Evolutionary conservation across 2,329 filamentous ascomycete species (phyloP).

Genomic region (Trichoderma endophyticum): DNA sequence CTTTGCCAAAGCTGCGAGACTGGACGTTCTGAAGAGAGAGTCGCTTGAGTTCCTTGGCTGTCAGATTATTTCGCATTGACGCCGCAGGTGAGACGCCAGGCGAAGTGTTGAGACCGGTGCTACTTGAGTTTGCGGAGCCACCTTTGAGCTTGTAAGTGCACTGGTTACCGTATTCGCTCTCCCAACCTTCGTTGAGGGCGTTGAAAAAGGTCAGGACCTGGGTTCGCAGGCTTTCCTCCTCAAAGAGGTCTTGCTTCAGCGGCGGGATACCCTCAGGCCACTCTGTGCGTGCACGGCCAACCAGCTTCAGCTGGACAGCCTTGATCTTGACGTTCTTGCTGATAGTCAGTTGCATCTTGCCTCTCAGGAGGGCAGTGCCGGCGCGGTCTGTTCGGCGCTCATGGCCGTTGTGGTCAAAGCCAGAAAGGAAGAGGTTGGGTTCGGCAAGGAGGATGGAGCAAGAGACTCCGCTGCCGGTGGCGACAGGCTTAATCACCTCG

Average conservation of each 20-base stretch:
- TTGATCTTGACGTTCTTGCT: constrained; percentile 92
- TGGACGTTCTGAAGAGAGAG: constrained; percentile 78
- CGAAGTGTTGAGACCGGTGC: constrained; percentile 31
- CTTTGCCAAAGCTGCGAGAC: constrained; percentile 80
- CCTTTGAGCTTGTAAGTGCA: constrained; percentile 53
- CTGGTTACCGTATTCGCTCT: constrained; percentile 60
- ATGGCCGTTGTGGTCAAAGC: constrained; percentile 70
- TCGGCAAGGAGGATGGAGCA: constrained; percentile 75
- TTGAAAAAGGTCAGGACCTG: constrained; percentile 95
- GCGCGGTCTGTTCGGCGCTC: constrained; percentile 48
- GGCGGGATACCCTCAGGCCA: constrained; percentile 97
- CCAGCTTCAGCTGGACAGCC: constrained; percentile 80
- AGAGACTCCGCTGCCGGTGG: constrained; percentile 70
- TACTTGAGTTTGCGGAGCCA: constrained; percentile 35
- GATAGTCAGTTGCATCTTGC: constrained; percentile 76
- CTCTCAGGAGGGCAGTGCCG: constrained; percentile 82
- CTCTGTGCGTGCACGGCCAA: constrained; percentile 81
- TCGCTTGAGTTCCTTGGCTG: constrained; percentile 56
- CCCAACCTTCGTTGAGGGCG: constrained; percentile 60
- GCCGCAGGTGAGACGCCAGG: constrained; percentile 22
- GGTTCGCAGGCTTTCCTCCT: constrained; percentile 81
- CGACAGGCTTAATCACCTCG: constrained; percentile 69
- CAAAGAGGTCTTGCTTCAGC: constrained; percentile 75
- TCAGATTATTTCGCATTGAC: constrained; percentile 29
- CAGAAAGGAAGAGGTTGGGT: constrained; percentile 74